Percentiles rank a stretch among this genome's conserved stretches.
Evolutionary conservation across 2,329 filamentous ascomycete genomes (phyloP).

Genomic region (Grosmannia serpens): DNA sequence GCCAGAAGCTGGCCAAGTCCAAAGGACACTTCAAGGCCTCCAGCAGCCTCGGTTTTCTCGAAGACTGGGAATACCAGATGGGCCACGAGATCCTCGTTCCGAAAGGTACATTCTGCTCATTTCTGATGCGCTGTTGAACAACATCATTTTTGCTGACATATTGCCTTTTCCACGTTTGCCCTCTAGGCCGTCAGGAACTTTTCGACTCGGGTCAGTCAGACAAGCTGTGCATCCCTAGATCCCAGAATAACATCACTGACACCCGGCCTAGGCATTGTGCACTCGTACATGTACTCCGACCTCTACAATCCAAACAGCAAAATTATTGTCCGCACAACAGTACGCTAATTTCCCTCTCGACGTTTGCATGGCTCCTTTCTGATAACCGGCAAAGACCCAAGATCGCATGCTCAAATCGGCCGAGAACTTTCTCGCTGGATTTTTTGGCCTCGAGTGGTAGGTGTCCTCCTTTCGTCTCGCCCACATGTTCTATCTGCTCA

Average conservation of each 20-base stretch:
- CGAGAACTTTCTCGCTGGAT: conserved; percentile 68
- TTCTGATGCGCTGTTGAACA: background rate
- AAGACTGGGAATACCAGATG: conserved; percentile 56
- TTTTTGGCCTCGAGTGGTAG: conserved; percentile 62
- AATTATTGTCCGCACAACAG: conserved; percentile 60
- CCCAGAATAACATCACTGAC: background rate
- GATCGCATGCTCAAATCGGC: conserved; percentile 67
- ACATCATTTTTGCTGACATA: background rate
- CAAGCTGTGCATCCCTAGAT: background rate
- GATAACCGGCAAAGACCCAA: conserved; percentile 40
- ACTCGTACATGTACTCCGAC: conserved; percentile 61
- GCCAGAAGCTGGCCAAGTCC: conserved; percentile 44
- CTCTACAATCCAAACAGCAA: conserved; percentile 63
- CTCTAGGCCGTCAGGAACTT: conserved; percentile 51
- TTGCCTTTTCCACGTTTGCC: background rate
- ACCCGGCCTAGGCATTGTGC: conserved; percentile 40
- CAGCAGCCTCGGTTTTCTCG: conserved; percentile 53
- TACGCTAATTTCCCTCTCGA: conserved; percentile 14
- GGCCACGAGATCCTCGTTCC: conserved; percentile 63
- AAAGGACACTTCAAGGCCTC: conserved; percentile 41
- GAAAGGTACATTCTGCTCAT: conserved; percentile 28
- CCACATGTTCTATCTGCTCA: background rate
- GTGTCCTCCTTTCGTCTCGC: background rate
- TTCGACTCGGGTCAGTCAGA: conserved; percentile 44
- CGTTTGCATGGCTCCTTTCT: background rate